Percentiles rank a stretch among this genome's conserved stretches.
phyloP scores from a whole-genome alignment of 2,329 filamentous ascomycete species.

The Pseudogymnoascus sp. region DNA sequence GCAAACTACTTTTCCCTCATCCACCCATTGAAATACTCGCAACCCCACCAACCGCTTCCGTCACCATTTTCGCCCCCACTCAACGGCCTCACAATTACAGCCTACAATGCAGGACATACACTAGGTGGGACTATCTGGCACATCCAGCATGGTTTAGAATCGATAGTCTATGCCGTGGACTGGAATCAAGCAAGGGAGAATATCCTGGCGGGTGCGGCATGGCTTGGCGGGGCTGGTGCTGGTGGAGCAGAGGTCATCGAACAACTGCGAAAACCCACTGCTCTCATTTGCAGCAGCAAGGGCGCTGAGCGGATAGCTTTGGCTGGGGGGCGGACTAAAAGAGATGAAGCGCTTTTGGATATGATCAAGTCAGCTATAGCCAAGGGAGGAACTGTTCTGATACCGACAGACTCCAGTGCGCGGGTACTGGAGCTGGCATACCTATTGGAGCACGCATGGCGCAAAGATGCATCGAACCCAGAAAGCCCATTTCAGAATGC shows the following conservation, averaged over 20 bases:
- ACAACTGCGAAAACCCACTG: slow-evolving; percentile 85
- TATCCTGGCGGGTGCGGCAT: slow-evolving; percentile 86
- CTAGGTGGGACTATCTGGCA: slow-evolving; percentile 98
- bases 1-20: slow-evolving; percentile 86
- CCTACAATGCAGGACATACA: slow-evolving; percentile 93
- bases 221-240: slow-evolving; percentile 74
- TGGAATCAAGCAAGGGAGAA: slow-evolving; percentile 98
- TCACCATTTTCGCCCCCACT: slow-evolving; percentile 84
- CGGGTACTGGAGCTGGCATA: slow-evolving; percentile 88
- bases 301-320: slow-evolving; percentile 67
- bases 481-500: slow-evolving; percentile 46
- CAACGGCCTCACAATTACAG: slow-evolving; percentile 87
- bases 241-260: slow-evolving; percentile 89
- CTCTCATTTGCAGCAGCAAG: slow-evolving; percentile 83
- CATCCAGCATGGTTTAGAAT: slow-evolving; percentile 92
- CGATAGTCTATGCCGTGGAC: slow-evolving; percentile 93
- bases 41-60: slow-evolving; percentile 82
- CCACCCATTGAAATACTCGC: slow-evolving; percentile 90
- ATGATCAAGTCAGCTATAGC: slow-evolving; percentile 72
- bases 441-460: slow-evolving; percentile 86
- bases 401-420: slow-evolving; percentile 93
- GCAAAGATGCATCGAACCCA: slow-evolving; percentile 50
- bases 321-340: slow-evolving; percentile 65
- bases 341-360: slow-evolving; percentile 78
- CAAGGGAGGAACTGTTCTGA: slow-evolving; percentile 82